Conservation (phyloP, 371 early-diverging fungal species). For the Lichtheimia corymbifera region DNA sequence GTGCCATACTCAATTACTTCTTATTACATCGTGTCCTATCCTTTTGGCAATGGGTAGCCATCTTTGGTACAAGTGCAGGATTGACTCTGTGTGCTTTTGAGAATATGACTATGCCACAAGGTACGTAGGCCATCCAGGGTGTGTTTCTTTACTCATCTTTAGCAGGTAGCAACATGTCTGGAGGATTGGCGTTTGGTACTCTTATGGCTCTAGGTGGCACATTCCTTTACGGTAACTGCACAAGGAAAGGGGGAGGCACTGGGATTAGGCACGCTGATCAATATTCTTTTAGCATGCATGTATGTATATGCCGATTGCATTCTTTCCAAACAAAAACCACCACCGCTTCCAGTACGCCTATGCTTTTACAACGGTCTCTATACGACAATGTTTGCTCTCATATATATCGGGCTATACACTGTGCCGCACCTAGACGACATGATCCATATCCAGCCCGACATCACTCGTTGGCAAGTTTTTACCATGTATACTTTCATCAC, state of each 20-base stretch:
- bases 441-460: constrained; percentile 31
- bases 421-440: constrained; percentile 44
- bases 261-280: too few species aligned
- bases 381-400: constrained; percentile 37
- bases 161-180: neutral
- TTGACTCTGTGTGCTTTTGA: constrained; percentile 56
- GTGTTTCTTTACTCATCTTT: neutral
- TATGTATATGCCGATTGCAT: constrained; percentile 58
- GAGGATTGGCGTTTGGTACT: constrained; percentile 46
- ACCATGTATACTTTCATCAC: constrained; percentile 34
- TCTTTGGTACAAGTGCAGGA: constrained; percentile 68
- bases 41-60: constrained; percentile 63
- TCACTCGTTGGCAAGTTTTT: constrained; percentile 13
- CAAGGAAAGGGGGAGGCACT: too few species aligned
- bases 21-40: constrained; percentile 61
- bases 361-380: constrained; percentile 58
- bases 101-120: constrained; percentile 1
- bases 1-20: constrained; percentile 66
- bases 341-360: constrained; percentile 47
- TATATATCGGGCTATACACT: constrained; percentile 51
- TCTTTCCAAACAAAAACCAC: constrained; percentile 45
- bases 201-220: constrained; percentile 59
- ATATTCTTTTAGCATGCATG: constrained; percentile 34
- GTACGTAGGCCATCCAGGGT: too few species aligned
- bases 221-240: constrained; percentile 50